These are phyloP conservation scores for Coemansia brasiliensis DNA, from an alignment of 192 early-diverging fungal species.

Conservation along the genomic window DNA sequence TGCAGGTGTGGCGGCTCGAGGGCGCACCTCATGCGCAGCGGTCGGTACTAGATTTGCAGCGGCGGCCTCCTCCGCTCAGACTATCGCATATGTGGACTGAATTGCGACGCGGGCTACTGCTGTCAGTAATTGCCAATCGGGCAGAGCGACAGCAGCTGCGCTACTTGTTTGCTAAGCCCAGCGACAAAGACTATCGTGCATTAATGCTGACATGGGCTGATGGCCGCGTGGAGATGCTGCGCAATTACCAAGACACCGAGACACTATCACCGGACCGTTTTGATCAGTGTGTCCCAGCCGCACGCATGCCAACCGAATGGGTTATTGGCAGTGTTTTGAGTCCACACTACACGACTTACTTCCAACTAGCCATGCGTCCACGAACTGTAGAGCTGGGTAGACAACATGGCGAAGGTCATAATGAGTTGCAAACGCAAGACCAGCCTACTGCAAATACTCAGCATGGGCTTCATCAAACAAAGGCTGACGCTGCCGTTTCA, in stretches of 20 bases:
- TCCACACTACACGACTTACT: slow-evolving; percentile 48
- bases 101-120: slow-evolving; percentile 33
- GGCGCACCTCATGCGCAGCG: slow-evolving; percentile 42
- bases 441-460: background rate
- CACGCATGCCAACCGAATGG: slow-evolving; percentile 16
- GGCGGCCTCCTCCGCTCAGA: slow-evolving; percentile 39
- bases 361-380: slow-evolving; percentile 44
- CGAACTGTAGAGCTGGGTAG: slow-evolving; percentile 34
- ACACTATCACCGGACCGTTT: slow-evolving; percentile 17
- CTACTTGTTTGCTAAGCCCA: slow-evolving; percentile 47
- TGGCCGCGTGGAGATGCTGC: slow-evolving; percentile 51
- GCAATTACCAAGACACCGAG: slow-evolving; percentile 38
- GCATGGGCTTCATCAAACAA: background rate
- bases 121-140: slow-evolving; percentile 47
- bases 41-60: slow-evolving; percentile 34
- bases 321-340: slow-evolving; percentile 51
- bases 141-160: slow-evolving; percentile 58
- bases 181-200: slow-evolving; percentile 53
- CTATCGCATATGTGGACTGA: slow-evolving; percentile 47
- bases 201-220: slow-evolving; percentile 54
- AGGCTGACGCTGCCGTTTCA: slow-evolving; percentile 18
- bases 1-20: slow-evolving; percentile 52
- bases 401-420: background rate
- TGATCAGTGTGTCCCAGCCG: slow-evolving; percentile 37
- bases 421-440: background rate